Conservation (phyloP, 768 basidiomycete genomes). For the Collybia sordida region DNA sequence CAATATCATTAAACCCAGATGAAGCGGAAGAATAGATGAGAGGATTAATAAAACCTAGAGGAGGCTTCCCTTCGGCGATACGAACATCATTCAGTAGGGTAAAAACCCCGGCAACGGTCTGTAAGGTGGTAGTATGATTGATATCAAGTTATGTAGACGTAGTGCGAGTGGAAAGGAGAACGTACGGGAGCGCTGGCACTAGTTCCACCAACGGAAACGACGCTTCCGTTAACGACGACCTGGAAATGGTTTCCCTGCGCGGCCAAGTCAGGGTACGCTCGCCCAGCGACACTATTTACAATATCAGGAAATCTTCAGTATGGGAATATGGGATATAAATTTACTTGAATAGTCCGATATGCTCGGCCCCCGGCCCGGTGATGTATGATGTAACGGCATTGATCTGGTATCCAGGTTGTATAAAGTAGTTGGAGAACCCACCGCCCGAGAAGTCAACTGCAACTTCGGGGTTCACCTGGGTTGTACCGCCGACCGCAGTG, state of each 20-base stretch:
- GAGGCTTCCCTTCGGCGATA: constrained; percentile 11
- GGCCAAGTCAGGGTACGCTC: constrained; percentile 25
- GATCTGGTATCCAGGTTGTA: constrained; percentile 33
- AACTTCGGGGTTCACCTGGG: constrained; percentile 40
- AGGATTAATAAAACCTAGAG: constrained; percentile 23
- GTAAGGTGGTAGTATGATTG: too few relatives aligned
- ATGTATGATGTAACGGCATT: constrained; percentile 26
- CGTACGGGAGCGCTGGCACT: constrained; percentile 21
- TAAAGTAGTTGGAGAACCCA: constrained; percentile 52
- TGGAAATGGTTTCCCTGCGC: constrained; percentile 24
- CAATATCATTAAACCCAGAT: constrained; percentile 22
- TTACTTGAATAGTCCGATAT: constrained; percentile 27
- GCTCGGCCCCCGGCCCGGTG: constrained; percentile 7
- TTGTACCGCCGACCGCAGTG: constrained; percentile 14
- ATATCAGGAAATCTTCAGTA: not conserved
- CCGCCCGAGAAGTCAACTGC: constrained; percentile 53
- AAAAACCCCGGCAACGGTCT: constrained; percentile 26
- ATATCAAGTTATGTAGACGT: too few relatives aligned
- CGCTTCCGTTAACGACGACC: constrained; percentile 16
- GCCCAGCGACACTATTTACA: too few relatives aligned
- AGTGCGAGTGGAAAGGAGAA: too few relatives aligned
- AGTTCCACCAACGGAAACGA: constrained; percentile 20
- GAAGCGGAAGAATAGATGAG: constrained; percentile 15
- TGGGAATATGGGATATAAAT: constrained; percentile 15
- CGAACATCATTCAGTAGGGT: constrained; percentile 29